Percentiles rank a stretch among this genome's conserved stretches.
phyloP scores from a whole-genome alignment of 2,329 filamentous ascomycete genomes.

The Emydomyces testavorans region DNA sequence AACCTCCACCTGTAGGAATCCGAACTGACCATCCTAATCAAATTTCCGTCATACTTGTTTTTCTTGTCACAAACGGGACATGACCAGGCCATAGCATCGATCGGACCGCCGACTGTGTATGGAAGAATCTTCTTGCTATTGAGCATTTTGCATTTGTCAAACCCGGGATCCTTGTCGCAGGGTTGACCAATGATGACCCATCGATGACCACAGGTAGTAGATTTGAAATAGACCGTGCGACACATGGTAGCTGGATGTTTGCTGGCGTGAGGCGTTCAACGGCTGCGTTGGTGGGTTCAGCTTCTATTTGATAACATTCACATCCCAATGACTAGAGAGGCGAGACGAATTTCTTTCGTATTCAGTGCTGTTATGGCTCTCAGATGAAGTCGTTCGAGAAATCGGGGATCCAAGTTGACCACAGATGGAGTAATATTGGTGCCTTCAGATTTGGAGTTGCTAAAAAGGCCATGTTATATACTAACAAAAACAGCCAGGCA shows the following conservation, averaged over 20 bases:
- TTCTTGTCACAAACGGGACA: slow-evolving; percentile 27
- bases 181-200: slow-evolving; percentile 40
- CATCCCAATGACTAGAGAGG: not conserved
- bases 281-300: not conserved
- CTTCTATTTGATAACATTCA: not conserved
- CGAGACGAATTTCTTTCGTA: not conserved
- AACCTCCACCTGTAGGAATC: slow-evolving; percentile 10
- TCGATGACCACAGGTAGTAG: slow-evolving; percentile 37
- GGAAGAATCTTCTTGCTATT: slow-evolving; percentile 12
- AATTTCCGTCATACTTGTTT: slow-evolving; percentile 25
- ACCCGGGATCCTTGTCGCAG: slow-evolving; percentile 28
- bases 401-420: not conserved
- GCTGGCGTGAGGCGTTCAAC: not conserved
- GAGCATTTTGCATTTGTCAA: slow-evolving; percentile 22
- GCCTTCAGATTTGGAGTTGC: not conserved
- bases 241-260: slow-evolving; percentile 34
- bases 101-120: slow-evolving; percentile 13
- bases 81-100: slow-evolving; percentile 17
- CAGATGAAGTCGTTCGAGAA: not conserved
- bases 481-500: not conserved
- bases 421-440: not conserved
- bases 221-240: slow-evolving; percentile 35
- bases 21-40: slow-evolving; percentile 20
- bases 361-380: not conserved
- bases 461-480: not conserved